phyloP scores from a whole-genome alignment of 2,329 filamentous ascomycete species.

The Calonectria pseudoreteaudii region DNA sequence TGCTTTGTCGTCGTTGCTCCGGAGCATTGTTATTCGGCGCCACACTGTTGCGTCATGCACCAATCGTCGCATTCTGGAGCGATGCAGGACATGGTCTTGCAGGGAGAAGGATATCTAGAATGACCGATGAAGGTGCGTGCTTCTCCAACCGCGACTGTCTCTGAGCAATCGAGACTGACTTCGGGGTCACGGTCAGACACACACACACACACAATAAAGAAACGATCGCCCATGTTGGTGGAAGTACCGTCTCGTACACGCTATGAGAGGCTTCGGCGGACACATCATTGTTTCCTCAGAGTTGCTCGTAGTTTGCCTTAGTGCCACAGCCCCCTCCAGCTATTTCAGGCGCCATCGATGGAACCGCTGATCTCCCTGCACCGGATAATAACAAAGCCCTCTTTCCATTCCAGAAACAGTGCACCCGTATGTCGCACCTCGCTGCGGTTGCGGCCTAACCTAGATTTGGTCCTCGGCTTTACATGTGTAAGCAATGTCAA shows the following conservation, averaged over 20 bases:
- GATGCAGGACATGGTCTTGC: conserved; percentile 8
- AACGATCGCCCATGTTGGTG: conserved; percentile 15
- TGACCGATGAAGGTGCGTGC: neutral
- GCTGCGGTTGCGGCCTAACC: conserved; percentile 25
- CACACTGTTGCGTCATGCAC: conserved; percentile 32
- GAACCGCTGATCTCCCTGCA: conserved; percentile 20
- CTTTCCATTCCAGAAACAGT: conserved; percentile 38
- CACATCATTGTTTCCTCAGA: conserved; percentile 18
- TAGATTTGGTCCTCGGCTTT: conserved; percentile 12
- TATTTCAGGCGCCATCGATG: conserved; percentile 19
- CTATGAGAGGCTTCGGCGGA: neutral
- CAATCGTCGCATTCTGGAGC: conserved; percentile 28
- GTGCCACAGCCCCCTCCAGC: conserved; percentile 13
- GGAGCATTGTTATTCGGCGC: conserved; percentile 7
- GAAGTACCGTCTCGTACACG: conserved; percentile 18
- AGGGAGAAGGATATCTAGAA: conserved; percentile 15
- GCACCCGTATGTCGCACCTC: conserved; percentile 27
- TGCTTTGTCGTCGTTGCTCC: neutral
- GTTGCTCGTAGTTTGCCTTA: neutral
- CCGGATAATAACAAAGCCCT: conserved; percentile 18
- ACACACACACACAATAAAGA: conserved; percentile 29
- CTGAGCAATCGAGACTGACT: conserved; percentile 28
- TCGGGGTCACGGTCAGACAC: conserved; percentile 27
- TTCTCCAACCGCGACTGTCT: conserved; percentile 16
- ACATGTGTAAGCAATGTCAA: conserved; percentile 15